phyloP scores from a whole-genome alignment of 1,139 yeast genomes.

The Pichia cactophila region DNA sequence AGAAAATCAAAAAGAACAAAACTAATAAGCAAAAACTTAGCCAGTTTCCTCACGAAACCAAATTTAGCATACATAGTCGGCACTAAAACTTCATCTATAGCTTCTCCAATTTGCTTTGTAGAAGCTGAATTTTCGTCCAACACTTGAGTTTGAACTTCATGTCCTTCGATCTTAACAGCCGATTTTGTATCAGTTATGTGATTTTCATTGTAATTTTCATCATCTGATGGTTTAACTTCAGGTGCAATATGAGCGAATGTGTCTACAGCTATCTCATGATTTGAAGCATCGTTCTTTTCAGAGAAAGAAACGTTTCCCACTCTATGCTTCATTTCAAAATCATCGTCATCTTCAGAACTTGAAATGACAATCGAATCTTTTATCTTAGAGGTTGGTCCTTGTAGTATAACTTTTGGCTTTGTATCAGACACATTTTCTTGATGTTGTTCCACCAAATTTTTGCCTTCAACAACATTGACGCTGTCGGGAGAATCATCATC shows the following conservation, averaged over 20 bases:
- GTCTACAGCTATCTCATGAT: no score
- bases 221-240: no score
- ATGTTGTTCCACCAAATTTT: background rate
- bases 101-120: no score
- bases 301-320: background rate
- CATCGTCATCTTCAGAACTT: background rate
- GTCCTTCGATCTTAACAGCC: no score
- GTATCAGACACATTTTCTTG: background rate
- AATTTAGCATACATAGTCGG: background rate
- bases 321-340: background rate
- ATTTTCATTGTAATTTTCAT: no score
- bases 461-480: background rate
- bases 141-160: no score
- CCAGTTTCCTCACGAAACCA: background rate
- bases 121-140: no score
- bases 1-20: background rate
- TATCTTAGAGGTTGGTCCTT: conserved; percentile 9
- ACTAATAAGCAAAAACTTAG: background rate
- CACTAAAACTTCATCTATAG: no score
- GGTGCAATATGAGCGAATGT: no score
- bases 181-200: no score
- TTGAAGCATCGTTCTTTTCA: background rate
- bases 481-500: background rate
- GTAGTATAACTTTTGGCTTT: background rate
- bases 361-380: conserved; percentile 2